A percentile compares a stretch with the other conserved stretches of the same genome.
These are phyloP conservation scores for Pythium utonaiense DNA, from an alignment of 352 stramenopile genomes.

Conservation along the genomic window DNA sequence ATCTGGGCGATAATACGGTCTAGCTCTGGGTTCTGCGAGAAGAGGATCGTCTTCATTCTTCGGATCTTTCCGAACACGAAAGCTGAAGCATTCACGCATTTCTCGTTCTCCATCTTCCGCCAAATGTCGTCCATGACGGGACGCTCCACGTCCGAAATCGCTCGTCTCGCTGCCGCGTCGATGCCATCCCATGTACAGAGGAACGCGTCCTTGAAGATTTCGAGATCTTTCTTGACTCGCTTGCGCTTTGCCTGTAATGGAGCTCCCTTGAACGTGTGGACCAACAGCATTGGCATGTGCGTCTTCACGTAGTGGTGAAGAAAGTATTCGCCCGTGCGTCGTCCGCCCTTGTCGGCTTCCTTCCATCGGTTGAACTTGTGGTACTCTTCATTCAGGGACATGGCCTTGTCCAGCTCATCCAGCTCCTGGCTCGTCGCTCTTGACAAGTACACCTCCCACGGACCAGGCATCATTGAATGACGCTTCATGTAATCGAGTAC, in stretches of 20 bases:
- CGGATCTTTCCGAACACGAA: constrained; percentile 40
- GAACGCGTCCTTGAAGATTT: constrained; percentile 73
- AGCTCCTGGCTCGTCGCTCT: constrained; percentile 63
- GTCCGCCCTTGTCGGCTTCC: constrained; percentile 60
- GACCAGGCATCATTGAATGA: constrained; percentile 63
- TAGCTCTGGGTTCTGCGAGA: constrained; percentile 32
- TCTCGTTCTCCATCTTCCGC: constrained; percentile 40
- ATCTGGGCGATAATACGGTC: constrained; percentile 47
- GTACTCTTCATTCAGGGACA: constrained; percentile 74
- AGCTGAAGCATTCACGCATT: constrained; percentile 30
- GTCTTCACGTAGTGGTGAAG: constrained; percentile 81
- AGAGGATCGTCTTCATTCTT: constrained; percentile 33
- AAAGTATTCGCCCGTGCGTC: constrained; percentile 73
- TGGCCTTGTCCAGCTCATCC: constrained; percentile 60
- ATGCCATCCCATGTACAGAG: constrained; percentile 79
- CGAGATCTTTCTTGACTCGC: constrained; percentile 46
- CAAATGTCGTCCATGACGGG: constrained; percentile 80
- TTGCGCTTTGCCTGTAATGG: constrained; percentile 47
- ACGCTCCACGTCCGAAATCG: constrained; percentile 71
- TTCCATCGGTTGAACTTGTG: constrained; percentile 76
- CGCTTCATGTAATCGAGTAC: constrained; percentile 81
- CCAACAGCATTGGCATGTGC: constrained; percentile 68
- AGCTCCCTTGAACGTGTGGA: constrained; percentile 43
- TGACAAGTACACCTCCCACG: constrained; percentile 79
- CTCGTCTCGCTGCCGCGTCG: constrained; percentile 53